Conservation (phyloP, 106 monocot species). For the Chionographis japonica region DNA sequence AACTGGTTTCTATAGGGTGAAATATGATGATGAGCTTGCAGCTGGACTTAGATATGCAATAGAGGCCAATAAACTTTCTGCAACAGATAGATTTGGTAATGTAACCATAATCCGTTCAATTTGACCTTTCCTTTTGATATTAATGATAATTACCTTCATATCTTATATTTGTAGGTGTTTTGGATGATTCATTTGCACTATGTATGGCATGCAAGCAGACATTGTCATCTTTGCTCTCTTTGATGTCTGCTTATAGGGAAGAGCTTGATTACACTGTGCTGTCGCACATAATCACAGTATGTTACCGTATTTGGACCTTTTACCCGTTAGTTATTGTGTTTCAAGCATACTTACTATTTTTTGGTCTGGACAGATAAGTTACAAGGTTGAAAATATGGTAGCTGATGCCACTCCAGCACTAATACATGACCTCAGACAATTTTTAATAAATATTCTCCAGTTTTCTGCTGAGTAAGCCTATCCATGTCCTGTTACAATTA, state of each 20-base stretch:
- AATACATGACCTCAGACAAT: constrained; percentile 15
- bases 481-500: too few relatives aligned
- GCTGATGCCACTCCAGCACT: constrained; percentile 68
- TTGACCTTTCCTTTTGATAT: background rate
- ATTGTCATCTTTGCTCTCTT: constrained; percentile 64
- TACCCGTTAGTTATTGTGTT: background rate
- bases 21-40: constrained; percentile 79
- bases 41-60: constrained; percentile 66
- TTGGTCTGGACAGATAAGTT: constrained; percentile 46
- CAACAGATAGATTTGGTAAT: constrained; percentile 85
- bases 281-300: constrained; percentile 63
- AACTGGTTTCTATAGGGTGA: constrained; percentile 93
- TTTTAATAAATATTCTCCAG: constrained; percentile 33
- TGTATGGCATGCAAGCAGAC: constrained; percentile 74
- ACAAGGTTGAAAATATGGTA: constrained; percentile 37
- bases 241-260: constrained; percentile 68
- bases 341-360: constrained; percentile 4
- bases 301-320: constrained; percentile 10
- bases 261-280: constrained; percentile 80
- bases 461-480: constrained; percentile 32
- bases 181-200: constrained; percentile 82
- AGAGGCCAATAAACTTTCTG: constrained; percentile 58
- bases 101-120: background rate
- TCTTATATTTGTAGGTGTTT: constrained; percentile 48
- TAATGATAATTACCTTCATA: background rate